A percentile compares a stretch with the other conserved stretches of the same genome.
Evolutionary conservation across 169 alveolate species (phyloP).

Genomic region (Cryptosporidium tyzzeri): DNA sequence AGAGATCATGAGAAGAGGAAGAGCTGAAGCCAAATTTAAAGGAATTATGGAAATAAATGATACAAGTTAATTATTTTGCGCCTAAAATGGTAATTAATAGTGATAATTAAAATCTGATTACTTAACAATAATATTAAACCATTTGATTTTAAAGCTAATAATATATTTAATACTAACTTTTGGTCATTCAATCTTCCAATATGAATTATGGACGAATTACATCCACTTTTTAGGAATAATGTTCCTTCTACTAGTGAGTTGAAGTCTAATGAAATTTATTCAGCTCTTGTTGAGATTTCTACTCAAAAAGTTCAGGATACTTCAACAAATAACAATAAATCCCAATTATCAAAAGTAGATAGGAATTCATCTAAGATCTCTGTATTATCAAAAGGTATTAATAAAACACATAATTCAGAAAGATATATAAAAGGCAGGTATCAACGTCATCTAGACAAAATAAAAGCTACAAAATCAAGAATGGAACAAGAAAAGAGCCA

Average conservation of each 20-base stretch:
- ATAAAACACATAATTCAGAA: neutral
- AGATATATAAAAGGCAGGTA: conserved; percentile 40
- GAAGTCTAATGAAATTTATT: conserved; percentile 43
- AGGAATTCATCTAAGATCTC: neutral
- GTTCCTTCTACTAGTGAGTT: conserved; percentile 53
- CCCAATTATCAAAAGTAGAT: neutral
- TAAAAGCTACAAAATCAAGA: conserved; percentile 23
- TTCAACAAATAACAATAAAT: neutral
- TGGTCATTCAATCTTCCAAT: neutral
- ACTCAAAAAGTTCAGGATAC: neutral
- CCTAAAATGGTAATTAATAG: neutral
- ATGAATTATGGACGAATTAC: conserved; percentile 41
- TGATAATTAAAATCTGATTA: neutral
- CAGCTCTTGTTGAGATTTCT: conserved; percentile 67
- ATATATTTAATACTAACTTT: neutral
- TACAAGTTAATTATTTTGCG: conserved; percentile 14
- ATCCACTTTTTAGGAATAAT: conserved; percentile 69
- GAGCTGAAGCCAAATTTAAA: conserved; percentile 31
- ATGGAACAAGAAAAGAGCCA: conserved; percentile 53
- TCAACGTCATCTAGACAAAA: conserved; percentile 46
- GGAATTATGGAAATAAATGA: neutral
- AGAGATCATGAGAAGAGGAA: conserved; percentile 58
- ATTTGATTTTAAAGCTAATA: neutral
- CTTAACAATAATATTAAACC: neutral
- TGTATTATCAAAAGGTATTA: conserved; percentile 14